Percentiles rank a stretch among this genome's conserved stretches.
Conservation (phyloP, 2,329 filamentous ascomycete genomes). For the Penicillium verrucosum region DNA sequence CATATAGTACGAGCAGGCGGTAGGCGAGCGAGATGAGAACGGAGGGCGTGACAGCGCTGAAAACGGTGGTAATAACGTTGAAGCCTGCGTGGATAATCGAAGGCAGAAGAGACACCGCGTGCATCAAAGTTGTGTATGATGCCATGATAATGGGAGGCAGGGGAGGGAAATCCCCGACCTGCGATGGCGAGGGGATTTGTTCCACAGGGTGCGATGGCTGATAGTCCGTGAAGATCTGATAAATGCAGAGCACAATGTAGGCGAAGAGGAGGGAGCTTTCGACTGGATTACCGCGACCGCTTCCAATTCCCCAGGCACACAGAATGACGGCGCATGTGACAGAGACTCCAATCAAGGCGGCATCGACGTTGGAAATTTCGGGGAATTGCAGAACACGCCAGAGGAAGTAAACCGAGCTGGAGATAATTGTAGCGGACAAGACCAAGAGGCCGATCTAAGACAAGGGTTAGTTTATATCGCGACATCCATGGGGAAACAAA, state of each 20-base stretch:
- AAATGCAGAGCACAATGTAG: slow-evolving; percentile 96
- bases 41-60: slow-evolving; percentile 92
- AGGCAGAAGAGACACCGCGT: slow-evolving; percentile 78
- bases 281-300: slow-evolving; percentile 88
- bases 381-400: slow-evolving; percentile 94
- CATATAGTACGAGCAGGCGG: slow-evolving; percentile 91
- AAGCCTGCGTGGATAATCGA: slow-evolving; percentile 78
- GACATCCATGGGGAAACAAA: background rate
- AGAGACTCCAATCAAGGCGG: slow-evolving; percentile 84
- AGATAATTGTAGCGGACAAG: slow-evolving; percentile 85
- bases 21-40: slow-evolving; percentile 95
- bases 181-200: slow-evolving; percentile 53
- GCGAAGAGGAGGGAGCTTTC: slow-evolving; percentile 94
- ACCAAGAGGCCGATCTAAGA: slow-evolving; percentile 79
- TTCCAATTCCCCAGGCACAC: slow-evolving; percentile 89
- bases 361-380: slow-evolving; percentile 86
- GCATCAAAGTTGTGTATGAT: slow-evolving; percentile 87
- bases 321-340: slow-evolving; percentile 91
- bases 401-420: slow-evolving; percentile 90
- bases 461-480: slow-evolving; percentile 15
- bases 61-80: slow-evolving; percentile 82
- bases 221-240: slow-evolving; percentile 99
- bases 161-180: slow-evolving; percentile 78
- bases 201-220: slow-evolving; percentile 69
- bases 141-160: slow-evolving; percentile 97